phyloP scores from a whole-genome alignment of 176 grass and related monocot genomes.

The Melocanna baccifera region DNA sequence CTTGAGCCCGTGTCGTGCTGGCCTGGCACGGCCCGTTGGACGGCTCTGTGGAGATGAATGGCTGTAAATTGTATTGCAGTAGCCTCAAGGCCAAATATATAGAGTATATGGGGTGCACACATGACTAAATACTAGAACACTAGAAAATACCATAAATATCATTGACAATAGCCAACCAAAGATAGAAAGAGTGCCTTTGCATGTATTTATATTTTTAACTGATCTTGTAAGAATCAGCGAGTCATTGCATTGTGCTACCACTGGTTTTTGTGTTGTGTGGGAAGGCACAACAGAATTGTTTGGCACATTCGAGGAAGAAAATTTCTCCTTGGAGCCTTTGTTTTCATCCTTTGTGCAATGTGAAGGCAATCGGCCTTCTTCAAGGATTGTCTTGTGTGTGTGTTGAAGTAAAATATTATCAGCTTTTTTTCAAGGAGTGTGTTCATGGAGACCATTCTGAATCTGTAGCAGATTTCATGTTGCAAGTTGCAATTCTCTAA shows the following conservation, averaged over 20 bases:
- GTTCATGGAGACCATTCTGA: background rate
- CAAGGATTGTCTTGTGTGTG: background rate
- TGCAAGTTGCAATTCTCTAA: background rate
- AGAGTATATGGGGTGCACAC: too few relatives aligned
- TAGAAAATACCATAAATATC: too few relatives aligned
- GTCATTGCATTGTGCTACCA: slow-evolving; percentile 19
- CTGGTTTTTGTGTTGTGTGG: slow-evolving; percentile 1
- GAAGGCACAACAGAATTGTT: background rate
- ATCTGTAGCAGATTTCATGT: background rate
- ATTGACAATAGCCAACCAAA: slow-evolving; percentile 25
- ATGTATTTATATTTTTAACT: slow-evolving; percentile 11
- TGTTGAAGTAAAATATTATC: background rate
- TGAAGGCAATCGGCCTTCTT: background rate
- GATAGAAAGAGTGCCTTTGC: slow-evolving; percentile 21
- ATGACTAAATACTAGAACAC: too few relatives aligned
- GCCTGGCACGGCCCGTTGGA: too few relatives aligned
- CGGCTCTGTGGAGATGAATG: too few relatives aligned
- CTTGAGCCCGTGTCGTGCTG: too few relatives aligned
- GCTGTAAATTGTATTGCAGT: too few relatives aligned
- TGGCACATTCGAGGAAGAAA: slow-evolving; percentile 18
- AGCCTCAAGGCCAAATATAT: too few relatives aligned
- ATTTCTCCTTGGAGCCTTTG: background rate
- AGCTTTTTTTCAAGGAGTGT: background rate
- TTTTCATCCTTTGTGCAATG: background rate
- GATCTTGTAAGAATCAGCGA: slow-evolving; percentile 30